Evolutionary conservation across 306 rosid species (phyloP).

Genomic region (Mucuna pruriens): DNA sequence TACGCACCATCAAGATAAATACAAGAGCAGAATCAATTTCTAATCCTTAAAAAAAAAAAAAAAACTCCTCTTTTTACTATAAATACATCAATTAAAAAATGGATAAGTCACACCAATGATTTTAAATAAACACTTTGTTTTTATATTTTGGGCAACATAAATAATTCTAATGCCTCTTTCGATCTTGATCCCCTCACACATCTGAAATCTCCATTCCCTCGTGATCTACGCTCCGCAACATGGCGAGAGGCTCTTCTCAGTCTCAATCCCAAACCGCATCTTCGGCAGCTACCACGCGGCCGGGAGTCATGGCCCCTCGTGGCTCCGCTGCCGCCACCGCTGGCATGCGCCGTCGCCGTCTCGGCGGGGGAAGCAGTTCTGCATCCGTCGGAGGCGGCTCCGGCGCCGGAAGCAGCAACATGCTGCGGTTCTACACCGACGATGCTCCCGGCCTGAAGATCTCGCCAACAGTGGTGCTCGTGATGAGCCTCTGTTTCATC

Average conservation of each 20-base stretch:
- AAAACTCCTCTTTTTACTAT: not conserved
- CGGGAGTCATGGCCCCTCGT: conserved; percentile 81
- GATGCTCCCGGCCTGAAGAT: conserved; percentile 92
- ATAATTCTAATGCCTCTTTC: not conserved
- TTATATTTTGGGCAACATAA: not conserved
- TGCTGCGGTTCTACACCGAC: conserved; percentile 93
- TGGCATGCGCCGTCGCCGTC: conserved; percentile 88
- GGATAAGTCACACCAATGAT: not conserved
- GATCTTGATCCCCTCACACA: not conserved
- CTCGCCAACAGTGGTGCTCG: conserved; percentile 84
- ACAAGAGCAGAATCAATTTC: not conserved
- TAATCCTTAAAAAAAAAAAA: not conserved
- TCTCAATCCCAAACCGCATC: conserved; percentile 60
- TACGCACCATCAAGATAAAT: not conserved
- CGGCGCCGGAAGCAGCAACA: conserved; percentile 55
- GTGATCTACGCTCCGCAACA: conserved; percentile 30
- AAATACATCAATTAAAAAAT: not conserved
- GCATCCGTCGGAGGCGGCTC: conserved; percentile 14
- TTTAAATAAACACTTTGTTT: not conserved
- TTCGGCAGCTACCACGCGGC: conserved; percentile 58
- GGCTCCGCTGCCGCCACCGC: conserved; percentile 92
- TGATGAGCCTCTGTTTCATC: conserved; percentile 92
- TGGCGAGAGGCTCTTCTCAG: conserved; percentile 90
- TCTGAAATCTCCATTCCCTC: not conserved
- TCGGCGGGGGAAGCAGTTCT: conserved; percentile 46